A percentile compares a stretch with the other conserved stretches of the same genome.
These are phyloP conservation scores for Gentiana macrophylla DNA, from an alignment of 257 asterid genomes.

Conservation along the genomic window DNA sequence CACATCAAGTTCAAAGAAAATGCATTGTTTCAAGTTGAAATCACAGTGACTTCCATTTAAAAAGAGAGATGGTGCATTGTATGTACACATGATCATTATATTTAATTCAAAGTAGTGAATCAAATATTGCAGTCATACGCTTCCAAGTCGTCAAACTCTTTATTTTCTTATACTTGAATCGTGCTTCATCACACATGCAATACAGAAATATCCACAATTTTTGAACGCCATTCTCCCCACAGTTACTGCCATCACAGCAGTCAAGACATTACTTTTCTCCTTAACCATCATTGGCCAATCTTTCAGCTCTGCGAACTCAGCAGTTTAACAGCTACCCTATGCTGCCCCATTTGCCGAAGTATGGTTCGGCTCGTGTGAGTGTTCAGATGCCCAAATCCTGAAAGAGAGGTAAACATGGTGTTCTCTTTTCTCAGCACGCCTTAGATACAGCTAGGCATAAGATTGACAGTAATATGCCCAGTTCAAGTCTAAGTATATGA, in stretches of 20 bases:
- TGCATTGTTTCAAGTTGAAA: no score
- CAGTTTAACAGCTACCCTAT: conserved; percentile 56
- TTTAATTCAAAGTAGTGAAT: no score
- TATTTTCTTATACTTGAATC: no score
- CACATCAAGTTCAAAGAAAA: no score
- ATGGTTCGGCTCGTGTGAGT: conserved; percentile 39
- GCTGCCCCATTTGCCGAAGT: conserved; percentile 49
- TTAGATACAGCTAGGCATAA: conserved; percentile 58
- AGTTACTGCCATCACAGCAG: conserved; percentile 39
- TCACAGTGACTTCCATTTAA: no score
- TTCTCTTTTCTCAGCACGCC: conserved; percentile 64
- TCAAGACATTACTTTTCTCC: conserved; percentile 45
- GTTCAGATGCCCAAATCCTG: conserved; percentile 48
- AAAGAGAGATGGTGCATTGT: no score
- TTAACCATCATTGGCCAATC: conserved; percentile 60
- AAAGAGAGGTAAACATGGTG: conserved; percentile 52
- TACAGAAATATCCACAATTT: no score
- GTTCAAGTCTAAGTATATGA: conserved; percentile 81
- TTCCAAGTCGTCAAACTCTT: no score
- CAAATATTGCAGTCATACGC: no score
- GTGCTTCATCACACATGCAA: no score
- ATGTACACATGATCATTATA: no score
- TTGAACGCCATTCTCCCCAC: conserved; percentile 20
- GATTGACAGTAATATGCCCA: conserved; percentile 49
- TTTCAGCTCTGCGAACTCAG: conserved; percentile 55